Evolutionary conservation across 768 basidiomycete species (phyloP), one percentile per base, ranked within the genome.

Genomic region (Termitomyces sp.): DNA sequence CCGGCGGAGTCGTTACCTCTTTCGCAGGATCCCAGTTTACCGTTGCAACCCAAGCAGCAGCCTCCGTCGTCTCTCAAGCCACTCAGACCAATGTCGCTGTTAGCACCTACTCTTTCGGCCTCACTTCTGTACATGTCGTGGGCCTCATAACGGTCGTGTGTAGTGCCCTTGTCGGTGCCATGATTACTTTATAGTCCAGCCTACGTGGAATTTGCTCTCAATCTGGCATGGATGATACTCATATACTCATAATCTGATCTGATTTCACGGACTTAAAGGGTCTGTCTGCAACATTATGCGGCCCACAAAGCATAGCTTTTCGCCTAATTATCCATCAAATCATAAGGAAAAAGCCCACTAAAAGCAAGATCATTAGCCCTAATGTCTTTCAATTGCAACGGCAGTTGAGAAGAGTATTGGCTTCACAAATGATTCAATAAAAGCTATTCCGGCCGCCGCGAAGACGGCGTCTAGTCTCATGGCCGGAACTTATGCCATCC

Each of bases 21-120:
- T 76, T 74, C 58, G 81, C 75, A 24, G 84, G 84, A 35, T 75
- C 77, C 8, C 64, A 77, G 2, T 85, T 76, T 66, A 83, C 79
- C 15, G 72, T 77, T 21, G 77, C 79, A 1, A 78, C 78, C 2
- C 66, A 58, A 21, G 73, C 67, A 48, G 70, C 62, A 53, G 71
- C 58, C n/a, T 65, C 70, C 11, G 59, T 56, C 2, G 65, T 52
- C 14, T 50, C 58, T 35, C 57, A 61, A 45, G 59, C 60, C 15
- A 56, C 46, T 22, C 54, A 65, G 1, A 58, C 58, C 30, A 69
- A 66, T 54, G 65, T 65, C 28, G 69, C 69, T 34, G 51, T 59
- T 26, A 63, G 58, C 10, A 54, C 62, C 8, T 53, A 65, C n/a
- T 58, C 66, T 22, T 49, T 68, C 32, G 60, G 62, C 6, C 41